Conservation (phyloP, 495 filamentous ascomycete genomes). For the Penicillium malachiteum region DNA sequence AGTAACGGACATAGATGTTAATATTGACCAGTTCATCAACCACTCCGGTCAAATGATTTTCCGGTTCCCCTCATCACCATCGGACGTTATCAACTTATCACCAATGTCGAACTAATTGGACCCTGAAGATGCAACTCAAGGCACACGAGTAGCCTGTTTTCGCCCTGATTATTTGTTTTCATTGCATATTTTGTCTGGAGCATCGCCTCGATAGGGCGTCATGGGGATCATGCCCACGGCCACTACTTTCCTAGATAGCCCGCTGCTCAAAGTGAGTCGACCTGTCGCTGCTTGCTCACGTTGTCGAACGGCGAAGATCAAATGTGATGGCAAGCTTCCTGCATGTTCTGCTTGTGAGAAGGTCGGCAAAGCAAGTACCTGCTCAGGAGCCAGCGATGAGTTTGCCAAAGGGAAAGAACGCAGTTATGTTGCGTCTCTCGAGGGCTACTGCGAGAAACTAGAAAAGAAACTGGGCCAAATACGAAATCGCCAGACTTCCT, state of each 20-base stretch:
- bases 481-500: constrained; percentile 54
- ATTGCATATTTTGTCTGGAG: too few relatives aligned
- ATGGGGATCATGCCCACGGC: constrained; percentile 24
- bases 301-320: constrained; percentile 91
- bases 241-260: constrained; percentile 60
- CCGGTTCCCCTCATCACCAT: too few relatives aligned
- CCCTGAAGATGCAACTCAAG: too few relatives aligned
- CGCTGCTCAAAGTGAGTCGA: constrained; percentile 81
- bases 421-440: constrained; percentile 91
- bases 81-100: too few relatives aligned
- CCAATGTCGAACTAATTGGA: too few relatives aligned
- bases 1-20: too few relatives aligned
- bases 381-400: constrained; percentile 91
- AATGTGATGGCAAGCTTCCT: constrained; percentile 92
- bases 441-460: constrained; percentile 82
- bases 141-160: too few relatives aligned
- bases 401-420: constrained; percentile 92
- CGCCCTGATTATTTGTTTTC: too few relatives aligned
- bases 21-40: too few relatives aligned
- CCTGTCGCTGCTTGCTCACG: constrained; percentile 90
- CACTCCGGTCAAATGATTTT: too few relatives aligned
- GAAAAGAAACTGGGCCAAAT: constrained; percentile 65
- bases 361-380: constrained; percentile 73
- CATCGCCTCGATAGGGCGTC: too few relatives aligned
- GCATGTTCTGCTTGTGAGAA: constrained; percentile 91